phyloP scores from a whole-genome alignment of 768 basidiomycete species.

The Gymnopilus junonius region DNA sequence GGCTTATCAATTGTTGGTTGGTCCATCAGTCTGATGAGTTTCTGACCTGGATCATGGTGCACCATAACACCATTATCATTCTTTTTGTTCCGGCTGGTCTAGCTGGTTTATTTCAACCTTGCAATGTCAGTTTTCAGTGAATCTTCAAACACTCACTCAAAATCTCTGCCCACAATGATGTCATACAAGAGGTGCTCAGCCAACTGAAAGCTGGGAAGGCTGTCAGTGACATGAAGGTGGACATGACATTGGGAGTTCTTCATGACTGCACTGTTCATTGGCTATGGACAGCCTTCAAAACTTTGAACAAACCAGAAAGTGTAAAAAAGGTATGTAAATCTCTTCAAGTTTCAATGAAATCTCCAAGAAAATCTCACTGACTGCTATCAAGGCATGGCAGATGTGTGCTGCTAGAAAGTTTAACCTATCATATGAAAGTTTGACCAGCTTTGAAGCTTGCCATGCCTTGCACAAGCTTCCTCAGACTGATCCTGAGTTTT shows the following conservation, averaged over 20 bases:
- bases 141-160: neutral
- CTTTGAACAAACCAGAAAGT: no score
- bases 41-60: neutral
- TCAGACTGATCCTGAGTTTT: no score
- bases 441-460: no score
- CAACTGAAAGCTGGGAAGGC: neutral
- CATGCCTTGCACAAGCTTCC: no score
- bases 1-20: neutral
- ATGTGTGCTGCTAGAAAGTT: no score
- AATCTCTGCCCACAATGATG: neutral
- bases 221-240: neutral
- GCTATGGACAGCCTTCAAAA: no score
- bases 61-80: neutral
- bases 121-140: neutral
- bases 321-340: no score
- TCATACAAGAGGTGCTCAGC: neutral
- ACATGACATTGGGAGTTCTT: neutral
- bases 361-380: no score
- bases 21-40: neutral
- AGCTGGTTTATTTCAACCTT: neutral
- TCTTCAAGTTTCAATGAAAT: no score
- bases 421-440: no score
- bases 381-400: no score
- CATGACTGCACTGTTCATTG: neutral
- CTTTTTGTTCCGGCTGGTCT: neutral